Evolutionary conservation across 2,329 filamentous ascomycete species (phyloP).

Genomic region (Fusarium sp.): DNA sequence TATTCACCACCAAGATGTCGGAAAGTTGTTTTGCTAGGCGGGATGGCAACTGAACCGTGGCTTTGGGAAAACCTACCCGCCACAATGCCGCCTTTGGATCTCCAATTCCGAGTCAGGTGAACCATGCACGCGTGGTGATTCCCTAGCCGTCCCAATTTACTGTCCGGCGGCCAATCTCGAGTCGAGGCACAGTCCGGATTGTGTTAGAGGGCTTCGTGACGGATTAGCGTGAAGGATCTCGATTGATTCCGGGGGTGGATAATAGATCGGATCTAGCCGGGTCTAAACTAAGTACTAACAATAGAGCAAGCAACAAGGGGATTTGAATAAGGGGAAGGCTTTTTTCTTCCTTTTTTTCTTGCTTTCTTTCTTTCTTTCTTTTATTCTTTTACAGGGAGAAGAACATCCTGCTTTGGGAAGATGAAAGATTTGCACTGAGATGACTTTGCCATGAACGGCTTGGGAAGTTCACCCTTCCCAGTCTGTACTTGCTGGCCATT

Average conservation of each 20-base stretch:
- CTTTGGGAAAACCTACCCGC: not conserved
- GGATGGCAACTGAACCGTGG: not conserved
- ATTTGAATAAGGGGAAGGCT: not conserved
- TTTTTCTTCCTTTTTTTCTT: too few relatives aligned
- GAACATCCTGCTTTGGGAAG: not conserved
- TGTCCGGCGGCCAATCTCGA: not conserved
- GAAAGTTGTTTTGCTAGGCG: not conserved
- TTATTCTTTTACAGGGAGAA: not conserved
- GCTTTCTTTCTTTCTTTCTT: too few relatives aligned
- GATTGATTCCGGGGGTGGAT: slow-evolving; percentile 9
- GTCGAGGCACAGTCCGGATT: not conserved
- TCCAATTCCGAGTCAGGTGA: not conserved
- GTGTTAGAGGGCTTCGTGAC: not conserved
- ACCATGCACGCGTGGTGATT: not conserved
- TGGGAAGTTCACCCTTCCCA: not conserved
- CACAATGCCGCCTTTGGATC: not conserved
- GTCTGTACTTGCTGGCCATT: not conserved
- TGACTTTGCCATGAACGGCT: not conserved
- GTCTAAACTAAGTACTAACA: not conserved
- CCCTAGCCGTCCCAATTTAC: not conserved
- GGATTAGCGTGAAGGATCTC: slow-evolving; percentile 7
- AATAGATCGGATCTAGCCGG: not conserved
- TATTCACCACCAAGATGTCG: not conserved
- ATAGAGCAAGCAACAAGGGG: not conserved
- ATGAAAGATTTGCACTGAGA: not conserved